Conservation (phyloP, 1,284 basidiomycete species). For the Testicularia cyperi region DNA sequence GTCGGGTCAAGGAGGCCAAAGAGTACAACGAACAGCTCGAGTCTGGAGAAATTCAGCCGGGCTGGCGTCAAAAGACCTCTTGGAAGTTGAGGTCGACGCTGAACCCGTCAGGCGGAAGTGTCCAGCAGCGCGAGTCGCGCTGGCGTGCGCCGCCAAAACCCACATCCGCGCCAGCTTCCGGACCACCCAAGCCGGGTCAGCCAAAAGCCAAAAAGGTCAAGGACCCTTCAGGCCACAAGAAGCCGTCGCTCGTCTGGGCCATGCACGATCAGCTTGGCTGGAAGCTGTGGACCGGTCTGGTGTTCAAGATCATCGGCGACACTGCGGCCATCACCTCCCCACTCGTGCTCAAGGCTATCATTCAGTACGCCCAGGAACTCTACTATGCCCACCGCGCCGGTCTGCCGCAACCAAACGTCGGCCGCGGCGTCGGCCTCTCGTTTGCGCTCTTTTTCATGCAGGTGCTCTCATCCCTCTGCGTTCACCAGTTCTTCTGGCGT, state of each 20-base stretch:
- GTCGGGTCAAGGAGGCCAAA: conserved; percentile 67
- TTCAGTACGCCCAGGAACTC: conserved; percentile 40
- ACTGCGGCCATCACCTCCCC: conserved; percentile 51
- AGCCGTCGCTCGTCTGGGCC: conserved; percentile 71
- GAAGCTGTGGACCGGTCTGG: conserved; percentile 78
- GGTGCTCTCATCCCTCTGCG: conserved; percentile 69
- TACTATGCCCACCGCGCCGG: conserved; percentile 20
- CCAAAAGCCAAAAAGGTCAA: conserved; percentile 15
- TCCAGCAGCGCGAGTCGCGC: conserved; percentile 37
- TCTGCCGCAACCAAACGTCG: conserved; percentile 26
- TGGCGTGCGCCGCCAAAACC: conserved; percentile 45
- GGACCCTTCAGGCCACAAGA: conserved; percentile 40
- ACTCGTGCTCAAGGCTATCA: conserved; percentile 51
- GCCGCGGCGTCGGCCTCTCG: conserved; percentile 49
- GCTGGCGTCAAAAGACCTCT: conserved; percentile 64
- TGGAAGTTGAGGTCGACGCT: conserved; percentile 63
- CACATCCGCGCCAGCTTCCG: conserved; percentile 6
- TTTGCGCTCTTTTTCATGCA: conserved; percentile 70
- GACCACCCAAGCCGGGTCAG: conserved; percentile 15
- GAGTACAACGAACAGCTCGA: conserved; percentile 72
- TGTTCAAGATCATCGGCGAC: conserved; percentile 65
- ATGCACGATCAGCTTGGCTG: conserved; percentile 79
- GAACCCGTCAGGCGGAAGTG: conserved; percentile 26
- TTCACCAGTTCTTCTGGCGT: conserved; percentile 78
- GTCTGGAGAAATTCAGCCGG: conserved; percentile 69